phyloP scores from a whole-genome alignment of 176 grass and related monocot genomes.

The Otatea glauca region DNA sequence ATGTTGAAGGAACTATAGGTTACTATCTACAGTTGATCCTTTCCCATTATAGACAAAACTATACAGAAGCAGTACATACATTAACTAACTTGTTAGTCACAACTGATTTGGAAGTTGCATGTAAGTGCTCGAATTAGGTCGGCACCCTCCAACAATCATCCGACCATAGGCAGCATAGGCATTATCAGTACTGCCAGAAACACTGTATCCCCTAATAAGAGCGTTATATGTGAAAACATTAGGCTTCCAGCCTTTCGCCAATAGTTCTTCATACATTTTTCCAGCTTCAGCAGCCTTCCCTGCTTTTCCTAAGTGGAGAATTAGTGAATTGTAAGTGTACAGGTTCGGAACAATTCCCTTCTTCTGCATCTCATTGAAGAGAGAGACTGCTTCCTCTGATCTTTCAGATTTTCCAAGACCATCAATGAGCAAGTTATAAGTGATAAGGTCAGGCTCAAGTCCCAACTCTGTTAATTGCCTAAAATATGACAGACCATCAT shows the following conservation, averaged over 20 bases:
- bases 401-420: slow-evolving; percentile 75
- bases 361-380: slow-evolving; percentile 77
- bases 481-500: slow-evolving; percentile 77
- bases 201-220: slow-evolving; percentile 77
- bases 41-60: slow-evolving; percentile 35
- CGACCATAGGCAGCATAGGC: slow-evolving; percentile 76
- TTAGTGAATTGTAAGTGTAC: slow-evolving; percentile 92
- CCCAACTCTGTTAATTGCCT: slow-evolving; percentile 57
- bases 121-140: slow-evolving; percentile 80
- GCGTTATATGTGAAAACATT: slow-evolving; percentile 95
- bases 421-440: slow-evolving; percentile 90
- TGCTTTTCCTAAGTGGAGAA: slow-evolving; percentile 81
- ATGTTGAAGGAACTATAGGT: not conserved
- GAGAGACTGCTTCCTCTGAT: slow-evolving; percentile 63
- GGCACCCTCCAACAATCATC: slow-evolving; percentile 80
- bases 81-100: slow-evolving; percentile 39
- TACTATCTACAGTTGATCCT: slow-evolving; percentile 48
- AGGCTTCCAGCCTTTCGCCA: slow-evolving; percentile 76
- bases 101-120: slow-evolving; percentile 81
- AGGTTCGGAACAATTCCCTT: slow-evolving; percentile 77
- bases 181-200: slow-evolving; percentile 62
- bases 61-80: slow-evolving; percentile 49
- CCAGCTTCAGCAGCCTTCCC: slow-evolving; percentile 72
- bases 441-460: slow-evolving; percentile 78
- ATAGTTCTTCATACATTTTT: slow-evolving; percentile 83